Base-by-base conservation (phyloP, 768 basidiomycete species). In the Lentinula aciculospora region DNA sequence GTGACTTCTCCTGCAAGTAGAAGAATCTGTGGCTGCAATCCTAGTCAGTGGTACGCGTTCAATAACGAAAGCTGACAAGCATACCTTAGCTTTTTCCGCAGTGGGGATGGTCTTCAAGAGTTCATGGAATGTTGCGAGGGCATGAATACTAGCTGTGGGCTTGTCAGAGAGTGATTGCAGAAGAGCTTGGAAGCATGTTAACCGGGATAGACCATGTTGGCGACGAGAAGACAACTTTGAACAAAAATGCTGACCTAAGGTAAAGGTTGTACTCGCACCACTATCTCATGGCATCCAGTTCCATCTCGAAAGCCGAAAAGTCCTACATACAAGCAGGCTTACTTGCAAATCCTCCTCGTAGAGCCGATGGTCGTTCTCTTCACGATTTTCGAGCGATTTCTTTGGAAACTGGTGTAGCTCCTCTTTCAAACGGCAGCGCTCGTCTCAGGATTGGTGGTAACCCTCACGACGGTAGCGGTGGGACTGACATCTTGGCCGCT, bases 381-480 rank as follows among this genome's bases (percentile, higher is more conserved):
- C 69, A 76, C 34, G 86, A 89, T 61, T 94, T 81, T 64, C 79
- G 93, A 28, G 71, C 80, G 0, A 77, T 94, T 21, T 74, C 82
- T 7, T 81, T 95, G 28, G 86, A 91, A 70, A 90, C 89, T 0
- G 89, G 88, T 21, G 80, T 89, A 1, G 83, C 85, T 15, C 89
- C 91, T 4, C 79, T 92, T 4, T 88, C 92, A 19, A 93, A 94
- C 59, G 93, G 93, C 5, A 93, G 91, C 61, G 90, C 90, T 4
- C 80, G 81, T 23, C 73, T 93, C 7, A 82, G 75, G 61, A 80
- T 94, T n/a, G 92, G 91, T 1, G 74, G 76, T 61, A 74, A 73
- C 59, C 72, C 77, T 25, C 74, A 74, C 45, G 77, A 80, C 44
- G 80, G 79, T 9, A 81, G 80, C 1, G 84, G 82, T 2, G 85